Evolutionary conservation across 2,329 filamentous ascomycete species (phyloP), one percentile per base, ranked within the genome.

Genomic region (Hirsutella thompsonii): DNA sequence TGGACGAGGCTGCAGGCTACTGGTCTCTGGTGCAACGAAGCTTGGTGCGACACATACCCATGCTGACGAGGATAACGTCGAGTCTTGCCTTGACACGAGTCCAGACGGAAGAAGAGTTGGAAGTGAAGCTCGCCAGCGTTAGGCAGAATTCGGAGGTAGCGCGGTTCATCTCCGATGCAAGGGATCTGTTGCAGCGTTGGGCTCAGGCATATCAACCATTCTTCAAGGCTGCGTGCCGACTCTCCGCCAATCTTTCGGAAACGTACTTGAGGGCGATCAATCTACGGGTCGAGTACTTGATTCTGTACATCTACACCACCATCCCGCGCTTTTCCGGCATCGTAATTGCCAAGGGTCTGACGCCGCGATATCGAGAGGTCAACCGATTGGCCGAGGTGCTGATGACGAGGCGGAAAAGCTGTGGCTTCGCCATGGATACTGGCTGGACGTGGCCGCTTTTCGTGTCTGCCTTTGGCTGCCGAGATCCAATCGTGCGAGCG

Each of bases 401-500:
- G 3, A 56, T 69, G 20, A 46, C 47, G 20, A 50, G 53, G 10
- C 55, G 58, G 11, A 58, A 52, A 10, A 62, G 49, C 42, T 61
- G 60, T n/a, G 55, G 55, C 39, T 68, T 69, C 43, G 58, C 66
- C 1, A 64, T 69, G 61, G 65, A 69, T 43, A 59, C 63, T 2
- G 66, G 66, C 0, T 66, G 63, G 50, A 65, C 63, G 6, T 66
- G 66, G 63, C 63, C 64, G 0, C 51, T 69, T 4, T 63, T 66
- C 20, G 48, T 67, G 4, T 57, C 60, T 3, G 54, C 64, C 0
- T 62, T 64, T 49, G 61, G 58, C 6, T 68, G 63, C 36, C 57
- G 63, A 8, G 61, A 67, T 37, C 50, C 53, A 3, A 44, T 49
- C 0, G 59, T 69, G 4, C 54, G 63, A 11, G 56, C 58, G 5